Evolutionary conservation across 2,329 filamentous ascomycete species (phyloP).

Genomic region (Sclerotinia nivalis): DNA sequence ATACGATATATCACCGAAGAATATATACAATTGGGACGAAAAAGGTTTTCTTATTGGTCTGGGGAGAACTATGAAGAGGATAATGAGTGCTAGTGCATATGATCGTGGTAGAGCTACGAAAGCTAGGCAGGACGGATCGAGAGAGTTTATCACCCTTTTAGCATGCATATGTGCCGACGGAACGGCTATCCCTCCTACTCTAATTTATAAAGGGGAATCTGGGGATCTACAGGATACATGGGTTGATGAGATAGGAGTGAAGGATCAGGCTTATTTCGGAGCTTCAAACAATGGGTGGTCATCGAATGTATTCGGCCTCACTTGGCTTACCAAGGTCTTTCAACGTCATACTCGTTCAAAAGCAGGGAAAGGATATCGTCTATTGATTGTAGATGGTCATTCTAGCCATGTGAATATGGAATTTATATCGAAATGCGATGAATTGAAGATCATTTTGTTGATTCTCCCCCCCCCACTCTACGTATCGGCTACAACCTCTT

Average conservation of each 20-base stretch:
- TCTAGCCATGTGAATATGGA: neutral
- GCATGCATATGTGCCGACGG: neutral
- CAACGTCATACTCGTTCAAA: too few relatives aligned
- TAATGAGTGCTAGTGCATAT: neutral
- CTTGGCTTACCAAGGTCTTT: too few relatives aligned
- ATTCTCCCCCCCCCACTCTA: neutral
- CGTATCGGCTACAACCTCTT: fast-evolving
- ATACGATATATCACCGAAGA: too few relatives aligned
- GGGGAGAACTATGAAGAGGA: too few relatives aligned
- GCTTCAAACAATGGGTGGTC: neutral
- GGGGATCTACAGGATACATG: neutral
- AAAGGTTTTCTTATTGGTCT: too few relatives aligned
- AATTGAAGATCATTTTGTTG: neutral
- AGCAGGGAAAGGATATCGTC: too few relatives aligned
- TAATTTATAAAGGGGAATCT: neutral
- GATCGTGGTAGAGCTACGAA: neutral
- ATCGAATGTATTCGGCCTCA: neutral
- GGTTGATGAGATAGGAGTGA: neutral
- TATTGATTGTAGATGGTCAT: neutral
- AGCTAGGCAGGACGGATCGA: neutral
- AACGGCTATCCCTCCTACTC: neutral
- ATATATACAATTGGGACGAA: too few relatives aligned
- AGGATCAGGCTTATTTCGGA: neutral
- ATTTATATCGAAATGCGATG: neutral
- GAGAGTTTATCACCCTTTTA: neutral